Evolutionary conservation across 2,329 filamentous ascomycete species (phyloP).

Genomic region (Diaporthe vexans): DNA sequence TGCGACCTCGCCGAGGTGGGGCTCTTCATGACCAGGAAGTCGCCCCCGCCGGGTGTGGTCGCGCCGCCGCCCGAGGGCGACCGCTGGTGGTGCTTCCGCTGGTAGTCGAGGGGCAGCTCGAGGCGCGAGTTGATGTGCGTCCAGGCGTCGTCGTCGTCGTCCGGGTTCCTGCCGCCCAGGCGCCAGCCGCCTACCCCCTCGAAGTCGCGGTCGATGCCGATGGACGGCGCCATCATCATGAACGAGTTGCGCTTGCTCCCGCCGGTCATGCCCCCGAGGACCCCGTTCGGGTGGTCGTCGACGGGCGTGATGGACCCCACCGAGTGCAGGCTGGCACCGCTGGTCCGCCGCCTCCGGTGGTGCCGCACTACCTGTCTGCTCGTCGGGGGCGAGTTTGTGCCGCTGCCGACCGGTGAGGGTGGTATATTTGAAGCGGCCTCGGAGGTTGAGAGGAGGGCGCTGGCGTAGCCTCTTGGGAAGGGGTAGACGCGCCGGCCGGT

Average conservation of each 20-base stretch:
- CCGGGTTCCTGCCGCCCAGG: conserved; percentile 58
- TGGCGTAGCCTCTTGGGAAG: conserved; percentile 32
- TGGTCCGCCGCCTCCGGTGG: conserved; percentile 45
- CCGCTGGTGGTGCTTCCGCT: conserved; percentile 58
- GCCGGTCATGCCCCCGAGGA: conserved; percentile 35
- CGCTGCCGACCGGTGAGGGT: conserved; percentile 22
- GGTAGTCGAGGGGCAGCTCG: conserved; percentile 61
- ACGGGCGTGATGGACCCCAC: conserved; percentile 49
- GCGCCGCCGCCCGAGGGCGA: conserved; percentile 56
- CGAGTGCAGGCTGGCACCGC: conserved; percentile 49
- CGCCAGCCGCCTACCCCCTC: conserved; percentile 73
- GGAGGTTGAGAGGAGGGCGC: conserved; percentile 28
- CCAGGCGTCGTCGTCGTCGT: conserved; percentile 62
- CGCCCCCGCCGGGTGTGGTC: conserved; percentile 55
- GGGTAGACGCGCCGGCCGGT: conserved; percentile 54
- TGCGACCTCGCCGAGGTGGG: conserved; percentile 42
- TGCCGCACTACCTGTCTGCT: conserved; percentile 33
- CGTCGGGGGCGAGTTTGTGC: conserved; percentile 36
- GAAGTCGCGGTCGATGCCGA: conserved; percentile 68
- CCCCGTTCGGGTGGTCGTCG: conserved; percentile 47
- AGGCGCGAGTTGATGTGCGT: conserved; percentile 66
- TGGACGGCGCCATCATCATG: conserved; percentile 57
- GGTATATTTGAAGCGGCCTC: conserved; percentile 47
- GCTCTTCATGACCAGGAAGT: conserved; percentile 61
- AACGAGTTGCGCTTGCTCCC: conserved; percentile 42